Evolutionary conservation across 23 red algal genomes (phyloP), one percentile per base, ranked within the genome.

Genomic region (Gracilariopsis chorda): DNA sequence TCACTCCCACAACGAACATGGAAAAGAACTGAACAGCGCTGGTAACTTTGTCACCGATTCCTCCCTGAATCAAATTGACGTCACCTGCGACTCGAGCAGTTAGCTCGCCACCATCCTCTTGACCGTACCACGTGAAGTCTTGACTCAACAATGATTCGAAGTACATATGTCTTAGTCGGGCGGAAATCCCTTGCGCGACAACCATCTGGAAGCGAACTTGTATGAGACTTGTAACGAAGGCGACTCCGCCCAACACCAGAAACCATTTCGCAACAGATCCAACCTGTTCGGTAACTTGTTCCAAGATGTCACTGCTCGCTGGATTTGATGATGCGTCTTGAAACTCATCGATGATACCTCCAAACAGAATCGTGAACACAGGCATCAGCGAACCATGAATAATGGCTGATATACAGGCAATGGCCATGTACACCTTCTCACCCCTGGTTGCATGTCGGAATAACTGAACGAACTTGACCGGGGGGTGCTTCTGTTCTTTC

Each of bases 281-380:
- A 58, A 94, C 91, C 37, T 88, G 28, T 65, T 87, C 83, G 4
- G 62, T 78, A 16, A 95, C 72, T 27, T 46, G 24, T 5, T 29
- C 42, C 9, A 86, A 51, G 9, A 25, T 27, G 11, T 33, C 7
- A 19, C 49, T 48, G 30, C 64, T 34, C 19, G 70, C 30, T 51
- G 77, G 43, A 37, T 77, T 41, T 4, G 49, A 30, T 13, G 81
- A n/a, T 9, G 32, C 27, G 29, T 25, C 74, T 3, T 53, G 48
- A 46, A 95, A 93, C 13, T 82, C 78, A 28, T 94, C 81, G 30
- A 99, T 94, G 41, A 96, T 92, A 47, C 84, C 72, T 46, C 97
- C 97, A 64, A 99, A 99, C 13, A 99, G 77, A 67, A 99, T 94
- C 2, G 97, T 92, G 59, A 95, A 99, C 13, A 90, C 44, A 33